A percentile compares a stretch with the other conserved stretches of the same genome.
These are phyloP conservation scores for Alternaria atra DNA, from an alignment of 2,329 filamentous ascomycete species.

Conservation along the genomic window DNA sequence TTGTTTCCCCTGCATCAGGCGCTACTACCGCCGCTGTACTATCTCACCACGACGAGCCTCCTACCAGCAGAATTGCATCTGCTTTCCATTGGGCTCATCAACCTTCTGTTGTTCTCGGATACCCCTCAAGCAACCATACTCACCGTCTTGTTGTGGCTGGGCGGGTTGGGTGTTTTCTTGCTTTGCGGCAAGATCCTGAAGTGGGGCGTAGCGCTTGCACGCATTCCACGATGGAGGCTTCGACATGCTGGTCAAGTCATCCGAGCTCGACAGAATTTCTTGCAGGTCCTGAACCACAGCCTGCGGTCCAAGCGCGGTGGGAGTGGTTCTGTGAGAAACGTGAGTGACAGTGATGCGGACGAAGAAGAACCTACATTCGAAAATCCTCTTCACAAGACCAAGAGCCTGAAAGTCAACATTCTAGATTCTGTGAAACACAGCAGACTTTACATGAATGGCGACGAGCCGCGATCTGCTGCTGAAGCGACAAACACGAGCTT, in stretches of 20 bases:
- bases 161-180: slow-evolving; percentile 79
- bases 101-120: slow-evolving; percentile 77
- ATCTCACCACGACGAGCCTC: slow-evolving; percentile 88
- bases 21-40: slow-evolving; percentile 75
- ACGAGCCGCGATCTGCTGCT: slow-evolving; percentile 42
- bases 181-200: slow-evolving; percentile 76
- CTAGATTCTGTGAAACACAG: slow-evolving; percentile 30
- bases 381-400: slow-evolving; percentile 34
- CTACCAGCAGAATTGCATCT: slow-evolving; percentile 88
- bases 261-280: slow-evolving; percentile 54
- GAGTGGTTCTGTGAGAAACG: slow-evolving; percentile 25
- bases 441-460: slow-evolving; percentile 17
- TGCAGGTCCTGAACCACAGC: slow-evolving; percentile 52
- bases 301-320: slow-evolving; percentile 37
- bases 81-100: slow-evolving; percentile 82
- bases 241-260: slow-evolving; percentile 63
- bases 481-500: slow-evolving; percentile 36
- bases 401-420: slow-evolving; percentile 42
- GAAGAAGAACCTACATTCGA: slow-evolving; percentile 49
- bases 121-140: slow-evolving; percentile 64
- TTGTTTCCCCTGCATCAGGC: slow-evolving; percentile 87
- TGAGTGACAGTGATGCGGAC: slow-evolving; percentile 58
- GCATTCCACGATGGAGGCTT: slow-evolving; percentile 92
- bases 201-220: slow-evolving; percentile 85
- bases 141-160: slow-evolving; percentile 57